Evolutionary conservation across 192 early-diverging fungal species (phyloP).

Genomic region (Thamnidium elegans): DNA sequence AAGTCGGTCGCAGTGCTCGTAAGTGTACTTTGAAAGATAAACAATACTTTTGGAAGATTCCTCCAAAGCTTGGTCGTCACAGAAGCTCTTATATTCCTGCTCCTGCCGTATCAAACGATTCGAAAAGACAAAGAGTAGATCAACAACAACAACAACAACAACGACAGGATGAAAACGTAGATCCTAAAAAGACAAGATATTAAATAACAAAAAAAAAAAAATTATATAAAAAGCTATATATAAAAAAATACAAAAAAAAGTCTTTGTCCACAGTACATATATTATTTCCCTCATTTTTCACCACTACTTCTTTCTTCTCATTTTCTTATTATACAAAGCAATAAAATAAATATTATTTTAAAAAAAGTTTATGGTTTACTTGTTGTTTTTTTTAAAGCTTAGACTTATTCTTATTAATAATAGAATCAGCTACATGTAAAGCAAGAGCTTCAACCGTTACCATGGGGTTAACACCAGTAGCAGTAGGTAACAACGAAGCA

Average conservation of each 20-base stretch:
- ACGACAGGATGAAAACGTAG: constrained; percentile 1
- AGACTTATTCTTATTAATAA: constrained; percentile 15
- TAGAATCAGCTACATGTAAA: constrained; percentile 33
- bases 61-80: constrained; percentile 52
- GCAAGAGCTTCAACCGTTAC: constrained; percentile 38
- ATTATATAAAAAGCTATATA: neutral
- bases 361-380: neutral
- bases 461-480: constrained; percentile 72
- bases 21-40: constrained; percentile 54
- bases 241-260: too few species aligned
- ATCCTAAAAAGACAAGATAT: constrained; percentile 3
- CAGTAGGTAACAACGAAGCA: constrained; percentile 67
- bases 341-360: neutral
- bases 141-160: neutral
- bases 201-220: neutral
- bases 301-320: neutral
- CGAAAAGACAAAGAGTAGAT: constrained; percentile 3
- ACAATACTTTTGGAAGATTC: constrained; percentile 57
- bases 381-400: constrained; percentile 3
- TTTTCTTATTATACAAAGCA: neutral
- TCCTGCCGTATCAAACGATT: constrained; percentile 7
- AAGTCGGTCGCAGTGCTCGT: constrained; percentile 51
- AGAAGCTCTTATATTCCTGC: constrained; percentile 39
- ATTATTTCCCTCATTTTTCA: neutral
- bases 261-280: neutral